Evolutionary conservation across 176 grass and related monocot species (phyloP).

Genomic region (Paspalum vaginatum): DNA sequence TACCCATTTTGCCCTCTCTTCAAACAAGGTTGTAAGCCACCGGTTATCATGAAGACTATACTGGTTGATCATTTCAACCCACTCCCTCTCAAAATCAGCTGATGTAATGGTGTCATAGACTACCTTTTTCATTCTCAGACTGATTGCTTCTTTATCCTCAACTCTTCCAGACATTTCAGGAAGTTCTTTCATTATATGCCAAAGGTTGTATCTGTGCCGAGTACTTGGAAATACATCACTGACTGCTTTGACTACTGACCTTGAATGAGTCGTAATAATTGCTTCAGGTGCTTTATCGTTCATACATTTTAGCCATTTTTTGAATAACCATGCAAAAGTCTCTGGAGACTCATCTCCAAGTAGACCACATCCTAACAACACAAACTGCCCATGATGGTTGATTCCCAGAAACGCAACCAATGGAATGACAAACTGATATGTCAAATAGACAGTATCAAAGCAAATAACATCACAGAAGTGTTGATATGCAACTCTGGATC

Average conservation of each 20-base stretch:
- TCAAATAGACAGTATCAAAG: slow-evolving; percentile 82
- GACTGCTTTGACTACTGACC: slow-evolving; percentile 66
- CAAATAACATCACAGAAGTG: slow-evolving; percentile 84
- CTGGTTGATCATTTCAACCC: slow-evolving; percentile 80
- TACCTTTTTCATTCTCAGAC: slow-evolving; percentile 77
- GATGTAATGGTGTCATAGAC: slow-evolving; percentile 73
- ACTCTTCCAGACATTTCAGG: slow-evolving; percentile 87
- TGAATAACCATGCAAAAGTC: slow-evolving; percentile 82
- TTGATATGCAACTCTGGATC: slow-evolving; percentile 75
- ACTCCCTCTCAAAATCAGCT: slow-evolving; percentile 82
- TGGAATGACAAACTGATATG: slow-evolving; percentile 71
- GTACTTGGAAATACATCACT: slow-evolving; percentile 66
- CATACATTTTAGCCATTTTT: slow-evolving; percentile 87
- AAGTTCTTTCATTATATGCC: slow-evolving; percentile 94
- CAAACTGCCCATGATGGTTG: slow-evolving; percentile 86
- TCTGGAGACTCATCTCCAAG: slow-evolving; percentile 78
- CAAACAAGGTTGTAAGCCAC: slow-evolving; percentile 76
- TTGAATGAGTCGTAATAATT: slow-evolving; percentile 74
- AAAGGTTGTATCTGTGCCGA: slow-evolving; percentile 77
- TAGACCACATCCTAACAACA: slow-evolving; percentile 84
- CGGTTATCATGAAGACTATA: slow-evolving; percentile 70
- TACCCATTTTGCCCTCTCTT: slow-evolving; percentile 80
- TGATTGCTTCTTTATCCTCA: slow-evolving; percentile 83
- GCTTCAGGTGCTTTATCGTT: slow-evolving; percentile 79
- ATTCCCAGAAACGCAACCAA: slow-evolving; percentile 84